Evolutionary conservation across 768 basidiomycete species (phyloP).

Genomic region (Mycena latifolia): DNA sequence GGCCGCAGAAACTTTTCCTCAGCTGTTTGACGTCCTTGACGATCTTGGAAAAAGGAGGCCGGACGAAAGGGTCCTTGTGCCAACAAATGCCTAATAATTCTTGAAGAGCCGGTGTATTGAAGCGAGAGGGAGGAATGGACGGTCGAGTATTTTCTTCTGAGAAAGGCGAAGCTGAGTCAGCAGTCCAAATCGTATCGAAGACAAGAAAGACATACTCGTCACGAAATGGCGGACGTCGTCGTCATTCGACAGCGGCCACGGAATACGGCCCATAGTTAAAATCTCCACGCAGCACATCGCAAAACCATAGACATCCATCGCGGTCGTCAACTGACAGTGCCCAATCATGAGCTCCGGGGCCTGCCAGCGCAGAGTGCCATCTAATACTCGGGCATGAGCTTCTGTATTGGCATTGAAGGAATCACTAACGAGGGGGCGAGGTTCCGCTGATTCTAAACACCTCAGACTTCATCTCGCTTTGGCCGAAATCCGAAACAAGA

Average conservation of each 20-base stretch:
- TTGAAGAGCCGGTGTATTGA: constrained; percentile 49
- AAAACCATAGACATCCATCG: constrained; percentile 78
- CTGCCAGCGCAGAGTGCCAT: constrained; percentile 68
- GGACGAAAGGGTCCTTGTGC: constrained; percentile 61
- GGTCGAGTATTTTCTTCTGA: constrained; percentile 67
- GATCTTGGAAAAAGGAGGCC: constrained; percentile 66
- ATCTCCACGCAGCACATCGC: constrained; percentile 76
- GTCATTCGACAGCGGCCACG: constrained; percentile 67
- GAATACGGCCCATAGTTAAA: constrained; percentile 69
- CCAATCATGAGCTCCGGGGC: constrained; percentile 76
- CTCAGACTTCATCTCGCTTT: constrained; percentile 66
- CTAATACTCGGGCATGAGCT: constrained; percentile 4
- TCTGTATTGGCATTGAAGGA: constrained; percentile 25
- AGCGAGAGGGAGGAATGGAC: constrained; percentile 53
- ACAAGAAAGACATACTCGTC: constrained; percentile 51
- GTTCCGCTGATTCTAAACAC: constrained; percentile 55
- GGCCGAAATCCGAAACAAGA: constrained; percentile 70
- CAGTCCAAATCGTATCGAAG: constrained; percentile 7
- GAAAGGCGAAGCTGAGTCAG: constrained; percentile 22
- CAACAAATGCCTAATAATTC: constrained; percentile 69
- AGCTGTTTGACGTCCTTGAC: constrained; percentile 59
- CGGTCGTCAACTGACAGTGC: constrained; percentile 57
- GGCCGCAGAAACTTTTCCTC: constrained; percentile 52
- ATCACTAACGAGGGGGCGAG: constrained; percentile 42
- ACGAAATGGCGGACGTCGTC: constrained; percentile 64